phyloP scores from a whole-genome alignment of 2,329 filamentous ascomycete species.

The Penicillium sp. region DNA sequence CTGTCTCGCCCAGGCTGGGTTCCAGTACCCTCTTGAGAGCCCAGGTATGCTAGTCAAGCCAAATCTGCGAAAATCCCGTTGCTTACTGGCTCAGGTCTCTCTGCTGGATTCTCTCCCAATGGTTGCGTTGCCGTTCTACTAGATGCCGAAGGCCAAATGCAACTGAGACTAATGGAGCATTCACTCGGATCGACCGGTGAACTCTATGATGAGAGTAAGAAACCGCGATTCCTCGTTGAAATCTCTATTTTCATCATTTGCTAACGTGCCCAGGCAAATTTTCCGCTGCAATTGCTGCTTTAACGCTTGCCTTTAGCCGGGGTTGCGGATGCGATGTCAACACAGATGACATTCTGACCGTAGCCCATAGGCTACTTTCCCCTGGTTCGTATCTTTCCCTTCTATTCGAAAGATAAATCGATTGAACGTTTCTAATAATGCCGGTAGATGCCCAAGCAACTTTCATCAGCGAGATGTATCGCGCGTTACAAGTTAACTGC shows the following conservation, averaged over 20 bases:
- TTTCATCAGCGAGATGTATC: constrained; percentile 62
- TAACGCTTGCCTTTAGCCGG: constrained; percentile 51
- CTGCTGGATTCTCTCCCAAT: constrained; percentile 43
- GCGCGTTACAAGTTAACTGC: constrained; percentile 64
- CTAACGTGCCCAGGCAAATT: constrained; percentile 30
- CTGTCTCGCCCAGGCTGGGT: constrained; percentile 70
- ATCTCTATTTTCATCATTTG: no score
- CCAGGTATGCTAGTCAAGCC: constrained; percentile 49
- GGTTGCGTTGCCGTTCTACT: constrained; percentile 37
- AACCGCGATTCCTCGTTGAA: no score
- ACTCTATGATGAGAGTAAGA: constrained; percentile 37
- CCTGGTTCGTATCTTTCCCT: constrained; percentile 32
- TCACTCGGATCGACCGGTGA: constrained; percentile 35
- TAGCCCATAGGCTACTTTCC: constrained; percentile 51
- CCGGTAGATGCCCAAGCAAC: constrained; percentile 53
- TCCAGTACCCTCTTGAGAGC: constrained; percentile 61
- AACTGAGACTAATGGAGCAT: constrained; percentile 38
- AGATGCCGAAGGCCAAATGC: constrained; percentile 36
- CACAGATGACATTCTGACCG: constrained; percentile 66
- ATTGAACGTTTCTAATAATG: constrained; percentile 25
- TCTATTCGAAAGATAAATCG: constrained; percentile 19
- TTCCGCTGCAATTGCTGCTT: constrained; percentile 54
- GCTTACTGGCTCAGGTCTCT: constrained; percentile 28
- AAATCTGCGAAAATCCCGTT: neutral
- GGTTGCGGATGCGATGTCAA: constrained; percentile 46